phyloP scores from a whole-genome alignment of 2,329 filamentous ascomycete species.

The Venturia oleaginea region DNA sequence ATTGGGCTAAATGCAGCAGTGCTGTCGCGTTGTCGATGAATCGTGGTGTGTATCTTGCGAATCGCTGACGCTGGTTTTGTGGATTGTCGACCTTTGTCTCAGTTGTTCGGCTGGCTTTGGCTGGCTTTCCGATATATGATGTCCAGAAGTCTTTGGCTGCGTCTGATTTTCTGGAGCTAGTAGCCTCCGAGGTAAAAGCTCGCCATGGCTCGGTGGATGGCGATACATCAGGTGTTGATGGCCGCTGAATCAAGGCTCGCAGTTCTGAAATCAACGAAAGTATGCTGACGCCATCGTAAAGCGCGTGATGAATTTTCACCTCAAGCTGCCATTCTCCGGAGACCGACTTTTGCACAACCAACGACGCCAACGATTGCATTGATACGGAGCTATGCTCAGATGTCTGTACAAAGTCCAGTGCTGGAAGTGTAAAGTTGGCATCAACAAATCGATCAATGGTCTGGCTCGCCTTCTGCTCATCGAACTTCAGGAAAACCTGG shows the following conservation, averaged over 20 bases:
- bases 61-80: slow-evolving; percentile 18
- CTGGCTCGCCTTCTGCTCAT: neutral
- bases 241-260: neutral
- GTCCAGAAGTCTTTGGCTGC: slow-evolving; percentile 39
- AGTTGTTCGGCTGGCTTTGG: slow-evolving; percentile 11
- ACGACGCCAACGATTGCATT: slow-evolving; percentile 26
- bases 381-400: neutral
- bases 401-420: neutral
- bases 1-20: slow-evolving; percentile 29
- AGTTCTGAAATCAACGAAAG: slow-evolving; percentile 51
- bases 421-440: neutral
- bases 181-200: neutral
- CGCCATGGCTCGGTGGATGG: neutral
- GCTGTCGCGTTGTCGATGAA: slow-evolving; percentile 28
- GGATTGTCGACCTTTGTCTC: neutral
- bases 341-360: slow-evolving; percentile 26
- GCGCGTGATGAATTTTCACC: slow-evolving; percentile 65
- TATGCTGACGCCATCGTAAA: slow-evolving; percentile 81
- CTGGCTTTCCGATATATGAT: slow-evolving; percentile 30
- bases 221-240: neutral
- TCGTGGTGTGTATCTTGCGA: slow-evolving; percentile 41
- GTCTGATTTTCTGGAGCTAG: neutral
- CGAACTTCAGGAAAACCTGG: slow-evolving; percentile 49
- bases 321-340: slow-evolving; percentile 27
- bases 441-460: slow-evolving; percentile 18